Evolutionary conservation across 257 asterid species (phyloP).

Genomic region (Petunia axillaris): DNA sequence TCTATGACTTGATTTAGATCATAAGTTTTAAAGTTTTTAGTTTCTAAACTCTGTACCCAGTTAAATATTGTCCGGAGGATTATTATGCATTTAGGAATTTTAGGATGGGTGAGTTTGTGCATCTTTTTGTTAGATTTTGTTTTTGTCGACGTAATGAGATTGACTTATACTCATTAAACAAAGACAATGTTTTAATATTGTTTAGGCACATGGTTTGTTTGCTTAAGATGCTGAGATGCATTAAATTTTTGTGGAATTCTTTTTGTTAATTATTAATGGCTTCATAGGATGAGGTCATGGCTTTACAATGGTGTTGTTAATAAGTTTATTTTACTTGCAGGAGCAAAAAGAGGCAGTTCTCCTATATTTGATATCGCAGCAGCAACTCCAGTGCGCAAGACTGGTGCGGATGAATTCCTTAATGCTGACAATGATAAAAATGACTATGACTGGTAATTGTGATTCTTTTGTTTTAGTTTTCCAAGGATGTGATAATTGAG

Average conservation of each 20-base stretch:
- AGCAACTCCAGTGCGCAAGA: slow-evolving; percentile 52
- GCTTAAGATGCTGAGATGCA: not conserved
- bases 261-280: not conserved
- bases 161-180: slow-evolving; percentile 30
- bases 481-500: not conserved
- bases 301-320: not conserved
- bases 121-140: slow-evolving; percentile 41
- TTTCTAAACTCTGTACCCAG: not conserved
- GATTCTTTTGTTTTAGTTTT: not conserved
- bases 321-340: slow-evolving; percentile 41
- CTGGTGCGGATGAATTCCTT: slow-evolving; percentile 67
- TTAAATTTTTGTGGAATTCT: not conserved
- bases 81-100: slow-evolving; percentile 30
- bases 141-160: slow-evolving; percentile 30
- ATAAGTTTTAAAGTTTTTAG: slow-evolving; percentile 7
- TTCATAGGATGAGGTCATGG: not conserved
- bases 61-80: slow-evolving; percentile 30
- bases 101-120: slow-evolving; percentile 33
- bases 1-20: not conserved
- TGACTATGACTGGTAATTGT: slow-evolving; percentile 73
- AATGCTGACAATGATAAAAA: slow-evolving; percentile 73
- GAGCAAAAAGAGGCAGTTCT: slow-evolving; percentile 48
- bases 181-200: not conserved
- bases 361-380: slow-evolving; percentile 56
- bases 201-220: not conserved